These are phyloP conservation scores for Chiua virens DNA, from an alignment of 768 basidiomycete species.

Conservation along the genomic window DNA sequence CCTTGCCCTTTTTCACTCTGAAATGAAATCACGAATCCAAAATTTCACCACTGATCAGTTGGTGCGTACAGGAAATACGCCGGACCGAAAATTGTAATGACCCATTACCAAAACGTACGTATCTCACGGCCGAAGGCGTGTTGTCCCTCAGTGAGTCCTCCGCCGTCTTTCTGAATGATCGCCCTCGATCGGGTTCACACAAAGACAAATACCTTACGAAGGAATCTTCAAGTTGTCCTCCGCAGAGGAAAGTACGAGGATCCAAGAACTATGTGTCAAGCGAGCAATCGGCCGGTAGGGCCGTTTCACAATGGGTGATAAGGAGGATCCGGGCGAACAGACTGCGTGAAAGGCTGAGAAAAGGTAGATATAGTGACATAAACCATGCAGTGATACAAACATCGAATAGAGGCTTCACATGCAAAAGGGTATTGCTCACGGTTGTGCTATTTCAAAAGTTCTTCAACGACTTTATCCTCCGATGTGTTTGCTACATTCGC, in stretches of 20 bases:
- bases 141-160: background rate
- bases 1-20: background rate
- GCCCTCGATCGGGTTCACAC: slow-evolving; percentile 6
- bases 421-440: slow-evolving; percentile 24
- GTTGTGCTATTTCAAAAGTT: slow-evolving; percentile 62
- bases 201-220: slow-evolving; percentile 3
- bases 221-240: slow-evolving; percentile 5
- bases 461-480: slow-evolving; percentile 85
- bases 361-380: slow-evolving; percentile 28
- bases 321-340: slow-evolving; percentile 15
- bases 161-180: background rate
- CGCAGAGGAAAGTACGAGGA: background rate
- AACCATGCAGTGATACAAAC: slow-evolving; percentile 24
- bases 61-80: background rate
- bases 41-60: background rate
- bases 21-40: slow-evolving; percentile 1
- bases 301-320: slow-evolving; percentile 6
- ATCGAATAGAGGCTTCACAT: slow-evolving; percentile 21
- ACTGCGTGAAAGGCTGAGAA: slow-evolving; percentile 9
- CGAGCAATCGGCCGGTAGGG: too few relatives aligned
- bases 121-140: background rate
- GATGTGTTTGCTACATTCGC: slow-evolving; percentile 75
- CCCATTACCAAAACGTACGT: background rate
- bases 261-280: slow-evolving; percentile 1
- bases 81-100: background rate